phyloP scores from a whole-genome alignment of 1,139 yeast species.

The Zygosaccharomyces pseudobailii region DNA sequence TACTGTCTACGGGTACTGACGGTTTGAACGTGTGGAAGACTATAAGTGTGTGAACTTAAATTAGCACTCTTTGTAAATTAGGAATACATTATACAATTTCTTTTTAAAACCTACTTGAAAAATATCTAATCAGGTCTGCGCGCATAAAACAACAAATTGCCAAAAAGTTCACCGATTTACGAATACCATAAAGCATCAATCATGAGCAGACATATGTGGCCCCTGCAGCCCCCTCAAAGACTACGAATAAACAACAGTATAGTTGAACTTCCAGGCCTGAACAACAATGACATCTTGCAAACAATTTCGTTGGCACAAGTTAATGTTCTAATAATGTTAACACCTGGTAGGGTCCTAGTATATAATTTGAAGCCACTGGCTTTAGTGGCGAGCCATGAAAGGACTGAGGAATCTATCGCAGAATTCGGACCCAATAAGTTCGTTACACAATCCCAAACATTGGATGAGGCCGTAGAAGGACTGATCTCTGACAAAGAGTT shows the following conservation, averaged over 20 bases:
- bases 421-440: slow-evolving; percentile 38
- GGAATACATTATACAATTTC: background rate
- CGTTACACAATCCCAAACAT: slow-evolving; percentile 22
- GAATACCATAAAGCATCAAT: background rate
- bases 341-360: slow-evolving; percentile 27
- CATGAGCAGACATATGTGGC: slow-evolving; percentile 25
- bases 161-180: too few relatives aligned
- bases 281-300: slow-evolving; percentile 20
- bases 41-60: slow-evolving; percentile 65
- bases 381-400: slow-evolving; percentile 38
- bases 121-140: background rate
- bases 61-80: background rate
- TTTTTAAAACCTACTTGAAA: background rate
- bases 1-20: slow-evolving; percentile 92
- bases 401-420: slow-evolving; percentile 37
- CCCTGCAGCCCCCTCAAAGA: slow-evolving; percentile 26
- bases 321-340: slow-evolving; percentile 26
- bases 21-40: slow-evolving; percentile 96
- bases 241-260: slow-evolving; percentile 14
- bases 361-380: slow-evolving; percentile 38
- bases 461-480: slow-evolving; percentile 20
- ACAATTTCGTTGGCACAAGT: slow-evolving; percentile 21
- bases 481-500: slow-evolving; percentile 17
- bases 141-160: background rate
- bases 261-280: slow-evolving; percentile 6